Percentiles rank a stretch among this genome's conserved stretches.
These are phyloP conservation scores for Zancudomyces culisetae DNA, from an alignment of 371 early-diverging fungal genomes.

Conservation along the genomic window DNA sequence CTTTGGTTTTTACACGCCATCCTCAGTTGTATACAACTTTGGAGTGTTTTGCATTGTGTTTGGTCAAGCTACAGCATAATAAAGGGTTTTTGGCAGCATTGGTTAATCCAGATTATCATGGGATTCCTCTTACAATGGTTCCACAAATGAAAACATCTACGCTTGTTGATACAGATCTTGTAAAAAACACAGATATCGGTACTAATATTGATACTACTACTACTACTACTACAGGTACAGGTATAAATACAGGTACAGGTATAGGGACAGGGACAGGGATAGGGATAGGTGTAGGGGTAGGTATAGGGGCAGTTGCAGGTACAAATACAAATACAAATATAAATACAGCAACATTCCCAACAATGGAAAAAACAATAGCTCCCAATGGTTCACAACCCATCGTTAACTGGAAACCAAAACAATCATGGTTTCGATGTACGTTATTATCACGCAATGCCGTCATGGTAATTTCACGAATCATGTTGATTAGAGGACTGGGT, in stretches of 20 bases:
- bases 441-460: slow-evolving; percentile 23
- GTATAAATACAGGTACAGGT: no score
- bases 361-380: no score
- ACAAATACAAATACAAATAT: no score
- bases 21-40: slow-evolving; percentile 41
- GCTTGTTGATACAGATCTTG: not conserved
- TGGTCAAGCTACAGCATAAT: slow-evolving; percentile 29
- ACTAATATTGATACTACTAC: no score
- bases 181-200: no score
- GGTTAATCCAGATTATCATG: slow-evolving; percentile 22
- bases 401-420: slow-evolving; percentile 17
- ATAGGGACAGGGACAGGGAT: no score
- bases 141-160: slow-evolving; percentile 5
- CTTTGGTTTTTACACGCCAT: slow-evolving; percentile 36
- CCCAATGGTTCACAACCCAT: no score
- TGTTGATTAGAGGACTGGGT: slow-evolving; percentile 19
- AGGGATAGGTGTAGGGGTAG: no score
- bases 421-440: slow-evolving; percentile 21
- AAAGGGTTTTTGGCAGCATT: slow-evolving; percentile 23
- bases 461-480: slow-evolving; percentile 20
- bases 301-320: no score
- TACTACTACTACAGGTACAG: no score
- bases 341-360: no score
- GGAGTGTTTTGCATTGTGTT: slow-evolving; percentile 40
- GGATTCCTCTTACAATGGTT: slow-evolving; percentile 19